A percentile compares a stretch with the other conserved stretches of the same genome.
Evolutionary conservation across 2,329 filamentous ascomycete species (phyloP).

Genomic region (Neonectria hederae): DNA sequence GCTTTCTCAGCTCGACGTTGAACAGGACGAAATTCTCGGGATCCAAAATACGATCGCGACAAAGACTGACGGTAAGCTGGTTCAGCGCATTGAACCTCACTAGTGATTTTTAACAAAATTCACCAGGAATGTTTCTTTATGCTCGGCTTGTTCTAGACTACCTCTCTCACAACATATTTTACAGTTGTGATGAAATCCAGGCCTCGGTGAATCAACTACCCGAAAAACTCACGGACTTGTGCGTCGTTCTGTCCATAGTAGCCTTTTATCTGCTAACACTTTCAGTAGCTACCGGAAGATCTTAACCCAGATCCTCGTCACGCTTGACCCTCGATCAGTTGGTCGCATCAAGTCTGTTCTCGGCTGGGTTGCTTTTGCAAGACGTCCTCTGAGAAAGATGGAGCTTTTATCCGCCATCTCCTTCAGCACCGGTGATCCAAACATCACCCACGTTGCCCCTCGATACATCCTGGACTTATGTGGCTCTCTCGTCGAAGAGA

Average conservation of each 20-base stretch:
- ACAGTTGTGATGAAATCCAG: constrained; percentile 17
- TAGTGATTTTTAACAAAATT: background rate
- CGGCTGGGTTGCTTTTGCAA: constrained; percentile 25
- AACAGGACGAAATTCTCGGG: background rate
- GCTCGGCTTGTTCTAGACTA: constrained; percentile 33
- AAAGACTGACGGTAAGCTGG: constrained; percentile 25
- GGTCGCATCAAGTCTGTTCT: constrained; percentile 21
- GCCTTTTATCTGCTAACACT: accelerated
- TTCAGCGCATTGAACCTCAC: accelerated
- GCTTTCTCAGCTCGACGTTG: constrained; percentile 12
- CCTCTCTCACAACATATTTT: constrained; percentile 26
- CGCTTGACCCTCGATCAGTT: constrained; percentile 13
- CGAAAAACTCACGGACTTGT: constrained; percentile 24
- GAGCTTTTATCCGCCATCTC: constrained; percentile 26
- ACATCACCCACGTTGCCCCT: background rate
- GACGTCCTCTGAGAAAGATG: constrained; percentile 10
- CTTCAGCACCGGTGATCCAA: background rate
- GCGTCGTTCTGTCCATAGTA: background rate
- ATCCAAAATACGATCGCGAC: background rate
- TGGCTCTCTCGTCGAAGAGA: constrained; percentile 15
- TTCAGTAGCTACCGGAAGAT: constrained; percentile 20
- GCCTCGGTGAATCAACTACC: constrained; percentile 12
- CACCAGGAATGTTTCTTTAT: constrained; percentile 33
- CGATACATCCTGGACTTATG: constrained; percentile 11
- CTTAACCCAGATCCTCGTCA: constrained; percentile 16